Base-by-base conservation (phyloP, 2,329 filamentous ascomycete species). In the Nemania diffusa region DNA sequence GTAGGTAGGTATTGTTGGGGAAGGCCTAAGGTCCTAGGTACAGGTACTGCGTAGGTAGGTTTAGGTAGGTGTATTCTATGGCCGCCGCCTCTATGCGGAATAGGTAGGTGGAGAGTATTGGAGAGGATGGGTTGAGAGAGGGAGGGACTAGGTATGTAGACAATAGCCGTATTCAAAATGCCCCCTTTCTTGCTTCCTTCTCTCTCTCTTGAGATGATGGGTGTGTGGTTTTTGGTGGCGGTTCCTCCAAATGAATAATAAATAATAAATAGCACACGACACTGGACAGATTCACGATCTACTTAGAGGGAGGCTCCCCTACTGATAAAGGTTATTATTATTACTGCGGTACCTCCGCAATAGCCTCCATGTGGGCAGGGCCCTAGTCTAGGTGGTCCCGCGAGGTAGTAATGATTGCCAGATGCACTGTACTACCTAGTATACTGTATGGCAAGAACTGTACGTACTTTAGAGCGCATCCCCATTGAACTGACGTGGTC, bases 251-350 rank as follows among this genome's bases (percentile, higher is more conserved):
- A 58, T 7, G n/a, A 34, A 59, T 26, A 50, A n/a, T n/a, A n/a
- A n/a, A n/a, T n/a, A n/a, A 32, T 53, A 50, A 67, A 44, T 29
- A 53, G 62, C 57, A 69, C 66, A 69, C 62, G 62, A 68, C 66
- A 65, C 58, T 40, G 46, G 22, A 42, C 40, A 55, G 42, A 15
- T 48, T 65, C 66, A 65, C 66, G 66, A 68, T 68, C 44, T 52
- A 40, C 42, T 26, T 46, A 40, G 58, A 65, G 65, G 66, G 66
- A 66, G 63, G 55, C 42, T 52, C 58, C 42, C 48, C 58, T 69
- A 63, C 59, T 63, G 66, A 69, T 69, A 69, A 40, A 69, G 66
- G 63, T 50, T 40, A 51, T 62, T 62, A 50, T 34, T 57, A 53
- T 34, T 37, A 32, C 34, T 26, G 52, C 46, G 57, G 52, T 61